Evolutionary conservation across 2,329 filamentous ascomycete genomes (phyloP), one percentile per base, ranked within the genome.

Genomic region (Boeremia lycopersici): DNA sequence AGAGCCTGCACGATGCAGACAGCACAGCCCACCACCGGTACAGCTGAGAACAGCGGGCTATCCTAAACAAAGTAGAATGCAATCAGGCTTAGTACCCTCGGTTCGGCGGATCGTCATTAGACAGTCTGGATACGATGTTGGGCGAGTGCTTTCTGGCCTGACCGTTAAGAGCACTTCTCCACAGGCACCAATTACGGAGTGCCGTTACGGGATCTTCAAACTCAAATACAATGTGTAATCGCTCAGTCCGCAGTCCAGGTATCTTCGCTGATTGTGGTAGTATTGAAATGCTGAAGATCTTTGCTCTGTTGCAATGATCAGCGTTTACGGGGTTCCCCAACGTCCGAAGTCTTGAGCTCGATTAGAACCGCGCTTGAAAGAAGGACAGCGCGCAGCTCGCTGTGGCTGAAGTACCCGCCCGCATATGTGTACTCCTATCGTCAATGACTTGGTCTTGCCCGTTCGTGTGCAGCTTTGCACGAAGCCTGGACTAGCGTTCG

Each of bases 251-350:
- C 12, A 19, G 30, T 19, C 6, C 41, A 47, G 35, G 12, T 38
- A 35, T 30, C 19, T 33, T 39, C 6, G 33, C 19, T 15, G 17
- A 26, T 31, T 41, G 12, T 28, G 31, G 40, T 35, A 25, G 35
- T 56, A 57, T 61, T 45, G 48, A 30, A 39, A 53, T 50, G 55
- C 35, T 57, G 60, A 59, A 33, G 52, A 62, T 61, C 65, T 43
- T 58, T 54, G 42, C 39, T 33, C 44, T 53, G 50, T 42, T 48
- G 43, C 52, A 33, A 47, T 56, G 59, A 60, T 64, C 57, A 60
- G 55, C 56, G 51, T 48, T 51, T 55, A 49, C 62, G 64, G 65
- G 19, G n/a, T 49, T 55, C 56, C 62, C 65, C 57, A 64, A 57
- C 57, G 54, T 63, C 64, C 65, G 65, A 62, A 56, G 48, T 53